phyloP scores from a whole-genome alignment of 805 yeast genomes.

The Nakazawaea holstii region DNA sequence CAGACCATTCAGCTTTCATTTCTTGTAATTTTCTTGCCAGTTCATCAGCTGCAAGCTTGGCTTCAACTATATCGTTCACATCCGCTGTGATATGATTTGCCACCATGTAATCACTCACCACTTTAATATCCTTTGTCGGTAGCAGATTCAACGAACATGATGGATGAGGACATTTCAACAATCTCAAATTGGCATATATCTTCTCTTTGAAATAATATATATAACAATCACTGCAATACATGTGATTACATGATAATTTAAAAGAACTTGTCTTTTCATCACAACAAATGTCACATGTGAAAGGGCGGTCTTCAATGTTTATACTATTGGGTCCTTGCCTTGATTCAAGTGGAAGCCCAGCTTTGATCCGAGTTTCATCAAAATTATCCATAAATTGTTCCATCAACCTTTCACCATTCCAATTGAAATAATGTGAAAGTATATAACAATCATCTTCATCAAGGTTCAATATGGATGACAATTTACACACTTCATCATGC shows the following conservation, averaged over 20 bases:
- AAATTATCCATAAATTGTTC: slow-evolving; percentile 49
- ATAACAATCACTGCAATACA: slow-evolving; percentile 68
- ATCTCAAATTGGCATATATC: slow-evolving; percentile 31
- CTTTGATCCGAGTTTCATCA: slow-evolving; percentile 17
- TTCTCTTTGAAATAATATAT: slow-evolving; percentile 47
- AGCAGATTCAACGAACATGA: slow-evolving; percentile 41
- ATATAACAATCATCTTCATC: slow-evolving; percentile 34
- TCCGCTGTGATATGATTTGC: slow-evolving; percentile 7
- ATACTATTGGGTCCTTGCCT: slow-evolving; percentile 14
- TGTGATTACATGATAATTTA: slow-evolving; percentile 63
- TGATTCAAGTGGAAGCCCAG: slow-evolving; percentile 30
- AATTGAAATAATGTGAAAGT: slow-evolving; percentile 42
- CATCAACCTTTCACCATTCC: slow-evolving; percentile 55
- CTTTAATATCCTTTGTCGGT: slow-evolving; percentile 30
- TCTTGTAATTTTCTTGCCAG: slow-evolving; percentile 13
- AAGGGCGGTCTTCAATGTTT: slow-evolving; percentile 22
- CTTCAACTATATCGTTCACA: slow-evolving; percentile 12
- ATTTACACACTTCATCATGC: slow-evolving; percentile 22
- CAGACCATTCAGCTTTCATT: slow-evolving; percentile 15
- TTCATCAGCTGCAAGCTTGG: slow-evolving; percentile 6
- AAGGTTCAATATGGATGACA: slow-evolving; percentile 31
- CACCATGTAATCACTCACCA: slow-evolving; percentile 19
- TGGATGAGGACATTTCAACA: slow-evolving; percentile 65
- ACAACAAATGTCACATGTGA: slow-evolving; percentile 69
- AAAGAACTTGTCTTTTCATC: slow-evolving; percentile 43